Conservation (phyloP, 31 red algal species). For the Odonthalia washingtoniensis region DNA sequence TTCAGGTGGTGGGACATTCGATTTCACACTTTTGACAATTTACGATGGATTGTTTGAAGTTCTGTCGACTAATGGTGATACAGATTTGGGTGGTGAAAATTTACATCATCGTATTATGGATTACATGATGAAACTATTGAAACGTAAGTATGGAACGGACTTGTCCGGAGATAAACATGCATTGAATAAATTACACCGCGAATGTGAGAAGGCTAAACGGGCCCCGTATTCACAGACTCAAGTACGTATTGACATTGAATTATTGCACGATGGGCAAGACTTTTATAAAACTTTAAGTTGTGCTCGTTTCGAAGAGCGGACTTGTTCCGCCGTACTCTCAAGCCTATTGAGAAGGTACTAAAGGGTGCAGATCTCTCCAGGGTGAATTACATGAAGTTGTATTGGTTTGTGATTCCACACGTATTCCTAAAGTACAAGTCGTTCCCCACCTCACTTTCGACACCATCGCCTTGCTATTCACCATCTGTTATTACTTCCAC, state of each 20-base stretch:
- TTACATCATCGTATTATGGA: slow-evolving; percentile 99
- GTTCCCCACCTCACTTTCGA: too few species aligned
- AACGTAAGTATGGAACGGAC: slow-evolving; percentile 91
- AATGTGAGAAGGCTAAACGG: slow-evolving; percentile 96
- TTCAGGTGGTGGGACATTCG: slow-evolving; percentile 99
- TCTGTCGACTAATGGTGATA: slow-evolving; percentile 97
- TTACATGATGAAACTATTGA: slow-evolving; percentile 97
- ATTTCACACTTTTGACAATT: slow-evolving; percentile 97
- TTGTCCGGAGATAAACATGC: slow-evolving; percentile 91
- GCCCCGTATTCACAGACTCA: slow-evolving; percentile 94
- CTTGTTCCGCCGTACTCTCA: slow-evolving; percentile 93
- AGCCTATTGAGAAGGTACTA: slow-evolving; percentile 96
- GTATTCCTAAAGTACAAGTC: slow-evolving; percentile 99
- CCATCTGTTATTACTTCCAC: too few species aligned
- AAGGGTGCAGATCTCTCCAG: slow-evolving; percentile 92
- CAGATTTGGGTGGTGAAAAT: slow-evolving; percentile 98
- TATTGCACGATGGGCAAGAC: slow-evolving; percentile 91
- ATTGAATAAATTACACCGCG: slow-evolving; percentile 88
- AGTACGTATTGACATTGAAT: slow-evolving; percentile 98
- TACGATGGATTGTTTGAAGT: slow-evolving; percentile 99
- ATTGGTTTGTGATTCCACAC: slow-evolving; percentile 95
- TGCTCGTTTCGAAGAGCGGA: slow-evolving; percentile 97
- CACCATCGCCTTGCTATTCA: too few species aligned
- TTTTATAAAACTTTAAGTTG: slow-evolving; percentile 94
- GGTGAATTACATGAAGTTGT: slow-evolving; percentile 97